These are phyloP conservation scores for Collybia sp. DNA, from an alignment of 768 basidiomycete genomes.

Conservation along the genomic window DNA sequence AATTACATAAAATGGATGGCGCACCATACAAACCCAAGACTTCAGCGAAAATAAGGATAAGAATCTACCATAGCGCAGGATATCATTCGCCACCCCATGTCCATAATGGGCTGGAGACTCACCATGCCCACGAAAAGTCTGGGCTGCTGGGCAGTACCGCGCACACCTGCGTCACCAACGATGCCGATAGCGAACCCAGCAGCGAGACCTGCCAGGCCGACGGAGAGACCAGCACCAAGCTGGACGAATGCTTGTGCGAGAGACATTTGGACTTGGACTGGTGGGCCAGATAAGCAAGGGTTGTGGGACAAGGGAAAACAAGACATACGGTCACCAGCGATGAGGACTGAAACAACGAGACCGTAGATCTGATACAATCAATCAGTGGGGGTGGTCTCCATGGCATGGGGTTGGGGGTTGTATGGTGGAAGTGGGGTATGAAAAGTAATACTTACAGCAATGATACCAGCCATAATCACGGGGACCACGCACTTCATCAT, in stretches of 20 bases:
- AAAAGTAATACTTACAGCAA: constrained; percentile 69
- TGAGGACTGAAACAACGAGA: constrained; percentile 88
- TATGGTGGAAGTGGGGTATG: background rate
- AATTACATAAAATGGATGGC: constrained; percentile 4
- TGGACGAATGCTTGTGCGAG: constrained; percentile 93
- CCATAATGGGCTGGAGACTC: constrained; percentile 12
- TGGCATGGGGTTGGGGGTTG: background rate
- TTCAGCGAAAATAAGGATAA: constrained; percentile 98
- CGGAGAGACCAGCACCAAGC: constrained; percentile 89
- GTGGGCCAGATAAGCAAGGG: background rate
- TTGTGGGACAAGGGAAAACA: too few species aligned
- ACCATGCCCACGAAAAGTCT: constrained; percentile 94
- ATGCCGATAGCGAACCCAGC: constrained; percentile 98
- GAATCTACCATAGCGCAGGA: constrained; percentile 50
- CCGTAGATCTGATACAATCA: constrained; percentile 74
- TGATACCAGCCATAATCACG: constrained; percentile 99
- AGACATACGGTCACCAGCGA: background rate
- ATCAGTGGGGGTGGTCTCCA: background rate
- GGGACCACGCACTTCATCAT: constrained; percentile 99
- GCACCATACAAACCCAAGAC: constrained; percentile 87
- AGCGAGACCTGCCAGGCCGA: constrained; percentile 91
- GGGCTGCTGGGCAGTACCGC: constrained; percentile 96
- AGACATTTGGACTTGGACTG: constrained; percentile 76
- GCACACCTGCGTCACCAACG: constrained; percentile 97
- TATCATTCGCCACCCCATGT: background rate